Percentiles rank a stretch among this genome's conserved stretches.
These are phyloP conservation scores for Yamagishiella unicocca DNA, from an alignment of 139 green algal species.

Conservation along the genomic window DNA sequence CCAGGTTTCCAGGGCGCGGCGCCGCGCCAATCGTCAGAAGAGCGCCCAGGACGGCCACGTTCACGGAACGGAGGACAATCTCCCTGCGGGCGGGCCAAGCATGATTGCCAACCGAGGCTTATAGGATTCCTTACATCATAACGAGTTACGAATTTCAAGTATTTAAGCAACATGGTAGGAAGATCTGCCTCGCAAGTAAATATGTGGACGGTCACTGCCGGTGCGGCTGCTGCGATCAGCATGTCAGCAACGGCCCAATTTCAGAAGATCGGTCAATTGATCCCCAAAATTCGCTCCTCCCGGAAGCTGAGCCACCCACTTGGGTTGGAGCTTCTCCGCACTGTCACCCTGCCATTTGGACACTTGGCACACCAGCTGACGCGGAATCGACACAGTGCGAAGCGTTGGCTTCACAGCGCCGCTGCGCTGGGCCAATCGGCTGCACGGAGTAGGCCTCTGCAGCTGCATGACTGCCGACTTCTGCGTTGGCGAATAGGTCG, in stretches of 20 bases:
- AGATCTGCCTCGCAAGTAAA: too few relatives aligned
- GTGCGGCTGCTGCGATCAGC: too few relatives aligned
- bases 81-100: constrained; percentile 72
- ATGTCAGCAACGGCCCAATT: too few relatives aligned
- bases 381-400: background rate
- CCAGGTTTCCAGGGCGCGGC: constrained; percentile 72
- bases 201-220: too few relatives aligned
- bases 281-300: too few relatives aligned
- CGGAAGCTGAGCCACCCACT: constrained; percentile 2
- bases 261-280: too few relatives aligned
- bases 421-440: background rate
- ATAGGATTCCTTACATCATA: too few relatives aligned
- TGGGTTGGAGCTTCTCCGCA: constrained; percentile 37
- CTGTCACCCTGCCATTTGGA: background rate
- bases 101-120: too few relatives aligned
- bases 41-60: constrained; percentile 76
- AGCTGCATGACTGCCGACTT: constrained; percentile 3
- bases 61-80: constrained; percentile 77
- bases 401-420: background rate
- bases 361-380: background rate
- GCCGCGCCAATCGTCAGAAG: constrained; percentile 77
- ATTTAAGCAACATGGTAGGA: too few relatives aligned
- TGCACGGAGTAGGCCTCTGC: background rate
- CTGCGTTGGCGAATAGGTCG: too few relatives aligned
- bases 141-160: too few relatives aligned